Evolutionary conservation across 2,329 filamentous ascomycete species (phyloP), one percentile per base, ranked within the genome.

Genomic region (Fusarium vanettenii): DNA sequence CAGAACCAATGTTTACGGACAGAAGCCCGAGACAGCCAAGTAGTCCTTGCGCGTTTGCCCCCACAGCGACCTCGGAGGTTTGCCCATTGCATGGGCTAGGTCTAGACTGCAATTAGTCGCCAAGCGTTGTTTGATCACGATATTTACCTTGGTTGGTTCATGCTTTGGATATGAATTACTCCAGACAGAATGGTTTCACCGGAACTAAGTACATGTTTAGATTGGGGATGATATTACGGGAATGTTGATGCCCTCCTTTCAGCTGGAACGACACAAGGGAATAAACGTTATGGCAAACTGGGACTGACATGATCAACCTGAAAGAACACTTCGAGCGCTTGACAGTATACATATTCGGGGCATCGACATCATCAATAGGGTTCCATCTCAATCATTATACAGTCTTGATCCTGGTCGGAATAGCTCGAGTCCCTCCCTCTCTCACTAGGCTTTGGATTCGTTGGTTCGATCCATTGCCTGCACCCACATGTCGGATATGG

Each of bases 401-500:
- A 52, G 20, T 52, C 50, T 41, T 27, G 16, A 41, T 29, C 56
- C 10, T 39, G 20, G 18, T 1, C 8, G n/a, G n/a, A 57, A 16
- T 57, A 3, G 10, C n/a, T 35, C 5, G 16, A 56, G 31, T 22
- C n/a, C 20, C 41, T 22, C 20, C 13, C 41, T 14, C 20, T 22
- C 14, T 27, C 9, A 50, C 22, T 27, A 16, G 2, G 22, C 8
- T 6, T 50, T 50, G 14, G 8, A 27, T 11, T 3, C 10, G 18
- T 14, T 25, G 22, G 25, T 16, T 63, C 69, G 67, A 7, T 70
- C 73, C 67, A 56, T 80, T 6, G 81, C 76, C 45, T 82, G 79
- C 31, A 82, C 77, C 81, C 79, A 81, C 79, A 82, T 81, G 29
- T 81, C 79, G 1, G 78, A 79, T 29, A 81, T 80, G 2, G 75